phyloP scores from a whole-genome alignment of 2,329 filamentous ascomycete genomes.

The Diplodia sapinea region DNA sequence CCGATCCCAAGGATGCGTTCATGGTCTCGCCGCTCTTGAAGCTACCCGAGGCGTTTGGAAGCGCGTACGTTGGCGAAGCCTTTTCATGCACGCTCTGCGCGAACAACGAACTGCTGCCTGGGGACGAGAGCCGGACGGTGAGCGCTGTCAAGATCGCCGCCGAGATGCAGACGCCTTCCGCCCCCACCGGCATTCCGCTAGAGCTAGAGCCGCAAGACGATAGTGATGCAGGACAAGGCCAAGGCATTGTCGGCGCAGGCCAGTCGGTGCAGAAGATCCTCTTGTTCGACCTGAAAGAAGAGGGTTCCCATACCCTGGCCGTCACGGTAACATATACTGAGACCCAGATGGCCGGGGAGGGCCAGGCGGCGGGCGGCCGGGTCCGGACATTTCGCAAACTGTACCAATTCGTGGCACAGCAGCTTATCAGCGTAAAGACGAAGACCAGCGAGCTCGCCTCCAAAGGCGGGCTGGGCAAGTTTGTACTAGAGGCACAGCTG shows the following conservation, averaged over 20 bases:
- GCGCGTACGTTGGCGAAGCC: slow-evolving; percentile 92
- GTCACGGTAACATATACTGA: slow-evolving; percentile 96
- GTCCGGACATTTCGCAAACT: slow-evolving; percentile 90
- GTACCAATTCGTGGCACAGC: slow-evolving; percentile 95
- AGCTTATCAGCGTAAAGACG: slow-evolving; percentile 85
- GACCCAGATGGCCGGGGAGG: slow-evolving; percentile 62
- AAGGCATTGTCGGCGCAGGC: slow-evolving; percentile 57
- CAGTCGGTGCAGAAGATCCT: slow-evolving; percentile 81
- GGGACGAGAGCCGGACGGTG: slow-evolving; percentile 57
- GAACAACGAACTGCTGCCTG: slow-evolving; percentile 75
- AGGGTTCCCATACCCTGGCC: slow-evolving; percentile 89
- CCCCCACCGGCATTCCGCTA: slow-evolving; percentile 67
- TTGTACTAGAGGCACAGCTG: slow-evolving; percentile 89
- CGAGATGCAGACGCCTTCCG: slow-evolving; percentile 92
- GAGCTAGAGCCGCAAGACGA: slow-evolving; percentile 45
- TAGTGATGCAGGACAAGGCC: slow-evolving; percentile 37
- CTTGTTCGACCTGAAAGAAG: slow-evolving; percentile 86
- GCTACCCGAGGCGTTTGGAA: slow-evolving; percentile 88
- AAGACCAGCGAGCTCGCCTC: slow-evolving; percentile 73
- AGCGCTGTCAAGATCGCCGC: slow-evolving; percentile 82
- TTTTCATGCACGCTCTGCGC: slow-evolving; percentile 94
- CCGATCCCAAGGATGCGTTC: slow-evolving; percentile 57
- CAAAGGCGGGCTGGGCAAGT: slow-evolving; percentile 55
- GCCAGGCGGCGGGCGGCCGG: slow-evolving; percentile 61
- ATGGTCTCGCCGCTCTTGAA: slow-evolving; percentile 71